These are phyloP conservation scores for Sherardia arvensis DNA, from an alignment of 257 asterid genomes.

Conservation along the genomic window DNA sequence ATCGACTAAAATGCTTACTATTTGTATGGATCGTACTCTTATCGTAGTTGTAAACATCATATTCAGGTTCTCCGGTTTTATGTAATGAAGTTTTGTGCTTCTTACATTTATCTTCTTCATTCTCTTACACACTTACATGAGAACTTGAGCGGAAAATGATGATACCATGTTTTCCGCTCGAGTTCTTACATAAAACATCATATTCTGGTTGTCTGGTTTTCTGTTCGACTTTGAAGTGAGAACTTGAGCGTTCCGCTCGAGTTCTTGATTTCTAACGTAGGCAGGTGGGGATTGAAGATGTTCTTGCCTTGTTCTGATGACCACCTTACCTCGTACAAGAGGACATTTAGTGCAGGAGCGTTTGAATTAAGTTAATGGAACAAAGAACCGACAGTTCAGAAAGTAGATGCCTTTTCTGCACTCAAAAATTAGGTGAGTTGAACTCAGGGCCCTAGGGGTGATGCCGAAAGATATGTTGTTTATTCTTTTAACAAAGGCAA, in stretches of 20 bases:
- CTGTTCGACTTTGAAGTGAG: too few species aligned
- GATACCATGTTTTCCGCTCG: not conserved
- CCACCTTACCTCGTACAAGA: too few species aligned
- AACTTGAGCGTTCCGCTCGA: not conserved
- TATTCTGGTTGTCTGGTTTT: too few species aligned
- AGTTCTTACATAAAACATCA: too few species aligned
- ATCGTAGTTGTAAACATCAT: not conserved
- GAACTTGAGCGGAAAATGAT: not conserved
- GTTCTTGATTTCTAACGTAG: not conserved
- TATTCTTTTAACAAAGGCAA: not conserved
- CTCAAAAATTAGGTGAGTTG: not conserved
- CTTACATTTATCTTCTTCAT: not conserved
- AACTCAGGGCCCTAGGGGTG: not conserved
- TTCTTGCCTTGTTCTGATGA: too few species aligned
- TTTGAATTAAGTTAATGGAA: not conserved
- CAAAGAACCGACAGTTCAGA: not conserved
- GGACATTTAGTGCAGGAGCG: not conserved
- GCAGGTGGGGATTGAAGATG: too few species aligned
- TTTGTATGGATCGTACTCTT: not conserved
- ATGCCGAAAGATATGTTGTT: not conserved
- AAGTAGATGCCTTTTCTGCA: not conserved
- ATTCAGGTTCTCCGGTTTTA: not conserved
- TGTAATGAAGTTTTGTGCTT: not conserved
- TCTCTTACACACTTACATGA: not conserved
- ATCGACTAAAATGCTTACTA: not conserved